Base-by-base conservation (phyloP, 179 eudicot genomes). In the Actinidia polygama region DNA sequence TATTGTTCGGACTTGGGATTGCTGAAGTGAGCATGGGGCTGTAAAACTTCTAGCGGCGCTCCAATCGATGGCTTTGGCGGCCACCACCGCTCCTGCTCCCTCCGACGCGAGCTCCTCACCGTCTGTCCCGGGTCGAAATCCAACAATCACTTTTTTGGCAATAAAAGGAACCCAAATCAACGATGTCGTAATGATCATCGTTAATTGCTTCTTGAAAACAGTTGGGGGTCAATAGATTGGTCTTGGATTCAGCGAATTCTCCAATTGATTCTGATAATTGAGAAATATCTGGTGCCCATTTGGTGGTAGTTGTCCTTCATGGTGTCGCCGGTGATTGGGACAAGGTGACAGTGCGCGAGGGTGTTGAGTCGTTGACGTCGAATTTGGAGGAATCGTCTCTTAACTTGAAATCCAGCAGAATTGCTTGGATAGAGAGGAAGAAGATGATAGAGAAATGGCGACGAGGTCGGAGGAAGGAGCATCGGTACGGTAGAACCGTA, bases 321-420 rank as follows among this genome's bases (percentile, higher is more conserved):
- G 8, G 81, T 78, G 3, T 53, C 7, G 3, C 82, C 91, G 46
- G 79, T 16, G 23, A 89, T 85, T 6, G 78, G 76, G 23, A 94
- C 84, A 36, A 93, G 85, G 9, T 93, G 92, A 58, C 91, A 84
- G 85, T 93, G 94, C 55, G 98, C 96, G 6, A 94, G 84, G 0
- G 95, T 73, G 12, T 87, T 88, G 82, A 94, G 0, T 94, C 73
- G 12, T 87, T 88, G 82, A 94, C 91, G 0, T 90, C 90, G 80
- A 94, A 93, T 0, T 70, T 80, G 66, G 66, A 23, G 66, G 21
- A 61, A 10, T 23, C n/a, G 26, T 82, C 96, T 18, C 85, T 80
- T 80, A 95, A 92, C 47, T 95, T 97, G 73, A 93, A 78, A 14
- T 90, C 93, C 88, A 89, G 80, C 93, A 95, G 94, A 92, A 92